Base-by-base conservation (phyloP, 2,329 filamentous ascomycete species). In the Calonectria naviculata region DNA sequence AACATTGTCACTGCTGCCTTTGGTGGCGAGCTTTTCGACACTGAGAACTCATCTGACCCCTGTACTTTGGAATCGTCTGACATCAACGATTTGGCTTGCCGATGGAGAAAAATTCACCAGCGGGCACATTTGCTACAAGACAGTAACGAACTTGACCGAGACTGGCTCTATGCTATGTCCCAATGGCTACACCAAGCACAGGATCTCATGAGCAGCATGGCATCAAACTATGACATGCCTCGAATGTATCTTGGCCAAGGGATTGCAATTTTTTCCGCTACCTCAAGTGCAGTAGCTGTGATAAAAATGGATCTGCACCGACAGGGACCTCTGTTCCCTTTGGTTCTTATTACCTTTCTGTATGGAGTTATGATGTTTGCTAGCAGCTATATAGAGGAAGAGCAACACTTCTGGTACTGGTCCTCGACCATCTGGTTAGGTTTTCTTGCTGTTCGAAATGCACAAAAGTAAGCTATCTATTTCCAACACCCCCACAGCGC, bases 321-420 rank as follows among this genome's bases (percentile, higher is more conserved):
- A 0, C 46, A 67, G 21, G 74, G 73, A 0, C 66, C 70, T 17
- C 76, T 86, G 13, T 68, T 81, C 10, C 86, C 87, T 4, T 85
- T 93, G 62, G 74, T 85, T 4, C 73, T 88, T 2, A 85, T 91
- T 34, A 89, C 89, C 0, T 58, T 92, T 0, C 82, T 89, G 0
- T 98, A 98, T 79, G 91, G 92, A 1, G 81, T 90, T 42, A 97
- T 98, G 91, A 98, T 98, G 95, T 98, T 98, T 83, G 96, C 95
- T 12, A 98, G 94, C 81, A 98, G 95, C 79, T 99, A 97, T 81
- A 95, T 99, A 2, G 97, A 99, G 83, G 97, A 99, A 84, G 97
- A 99, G 82, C 97, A 99, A 61, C 95, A 98, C 76, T 98, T 98
- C 81, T 99, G 97, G 97, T 98, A 99, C 83, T 98, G 96, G 95